Evolutionary conservation across 148 eudicot genomes (phyloP).

Genomic region (Vaccinium vitisidaea): DNA sequence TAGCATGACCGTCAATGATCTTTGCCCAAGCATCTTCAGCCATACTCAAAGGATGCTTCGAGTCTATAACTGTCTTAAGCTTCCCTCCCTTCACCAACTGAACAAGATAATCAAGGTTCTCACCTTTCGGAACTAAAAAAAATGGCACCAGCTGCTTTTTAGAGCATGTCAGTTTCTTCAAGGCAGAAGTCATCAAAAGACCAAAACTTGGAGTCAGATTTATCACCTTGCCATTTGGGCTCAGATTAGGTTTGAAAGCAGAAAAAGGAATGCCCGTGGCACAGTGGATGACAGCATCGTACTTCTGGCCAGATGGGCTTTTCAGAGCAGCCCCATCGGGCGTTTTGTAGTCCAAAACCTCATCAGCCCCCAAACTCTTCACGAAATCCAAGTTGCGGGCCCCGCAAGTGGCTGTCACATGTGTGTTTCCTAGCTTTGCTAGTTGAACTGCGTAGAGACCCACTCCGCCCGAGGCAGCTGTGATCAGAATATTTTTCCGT

Average conservation of each 20-base stretch:
- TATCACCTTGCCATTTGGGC: slow-evolving; percentile 53
- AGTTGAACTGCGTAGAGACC: slow-evolving; percentile 81
- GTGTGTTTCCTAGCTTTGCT: slow-evolving; percentile 77
- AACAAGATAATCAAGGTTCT: slow-evolving; percentile 55
- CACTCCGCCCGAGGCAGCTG: slow-evolving; percentile 76
- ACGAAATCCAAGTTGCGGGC: slow-evolving; percentile 67
- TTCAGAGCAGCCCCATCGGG: slow-evolving; percentile 66
- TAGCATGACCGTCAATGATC: slow-evolving; percentile 68
- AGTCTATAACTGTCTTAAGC: slow-evolving; percentile 70
- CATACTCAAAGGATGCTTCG: slow-evolving; percentile 50
- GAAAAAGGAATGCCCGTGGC: slow-evolving; percentile 62
- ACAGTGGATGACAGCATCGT: slow-evolving; percentile 67
- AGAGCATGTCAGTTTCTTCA: slow-evolving; percentile 56
- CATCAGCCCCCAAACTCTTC: slow-evolving; percentile 72
- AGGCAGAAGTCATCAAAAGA: slow-evolving; percentile 48
- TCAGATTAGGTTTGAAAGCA: slow-evolving; percentile 56
- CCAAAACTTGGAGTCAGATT: slow-evolving; percentile 47
- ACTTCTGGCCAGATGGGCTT: slow-evolving; percentile 74
- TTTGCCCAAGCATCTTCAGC: slow-evolving; percentile 85
- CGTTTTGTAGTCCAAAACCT: slow-evolving; percentile 76
- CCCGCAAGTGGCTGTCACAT: slow-evolving; percentile 81
- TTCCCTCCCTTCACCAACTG: slow-evolving; percentile 64
- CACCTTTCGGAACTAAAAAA: slow-evolving; percentile 35
- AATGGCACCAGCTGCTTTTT: slow-evolving; percentile 64
- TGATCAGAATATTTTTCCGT: slow-evolving; percentile 55